phyloP scores from a whole-genome alignment of 306 rosid species.

The Potentilla sterilis region DNA sequence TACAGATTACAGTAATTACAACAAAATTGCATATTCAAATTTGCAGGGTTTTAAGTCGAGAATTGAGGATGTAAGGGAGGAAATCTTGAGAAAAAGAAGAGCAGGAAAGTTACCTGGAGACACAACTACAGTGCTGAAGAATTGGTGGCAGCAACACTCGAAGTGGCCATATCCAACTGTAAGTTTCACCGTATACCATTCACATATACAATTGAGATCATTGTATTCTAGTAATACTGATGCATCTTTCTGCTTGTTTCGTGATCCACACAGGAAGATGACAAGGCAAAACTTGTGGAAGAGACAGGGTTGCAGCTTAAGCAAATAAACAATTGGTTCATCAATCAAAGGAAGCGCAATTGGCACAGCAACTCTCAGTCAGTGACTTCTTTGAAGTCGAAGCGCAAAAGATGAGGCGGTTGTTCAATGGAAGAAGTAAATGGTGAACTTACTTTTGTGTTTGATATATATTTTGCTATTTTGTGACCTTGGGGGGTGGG shows the following conservation, averaged over 20 bases:
- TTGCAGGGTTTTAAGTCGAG: constrained; percentile 89
- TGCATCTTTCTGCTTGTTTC: background rate
- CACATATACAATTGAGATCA: background rate
- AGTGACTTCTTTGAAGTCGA: constrained; percentile 86
- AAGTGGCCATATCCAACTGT: constrained; percentile 99
- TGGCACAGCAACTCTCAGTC: constrained; percentile 98
- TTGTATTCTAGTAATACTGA: background rate
- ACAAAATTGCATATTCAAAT: background rate
- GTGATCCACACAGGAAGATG: constrained; percentile 67
- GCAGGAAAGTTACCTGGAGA: constrained; percentile 98
- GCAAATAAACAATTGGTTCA: constrained; percentile 98
- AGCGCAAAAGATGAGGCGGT: constrained; percentile 75
- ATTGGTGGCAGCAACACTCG: constrained; percentile 98
- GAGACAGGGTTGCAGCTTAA: constrained; percentile 99
- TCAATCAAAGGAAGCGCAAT: constrained; percentile 94
- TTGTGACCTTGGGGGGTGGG: constrained; percentile 15
- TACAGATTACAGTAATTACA: background rate
- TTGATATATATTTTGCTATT: constrained; percentile 10
- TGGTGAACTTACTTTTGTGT: constrained; percentile 34
- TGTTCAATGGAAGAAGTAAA: constrained; percentile 6
- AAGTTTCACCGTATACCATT: constrained; percentile 24
- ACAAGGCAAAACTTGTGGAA: constrained; percentile 97
- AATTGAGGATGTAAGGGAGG: constrained; percentile 98
- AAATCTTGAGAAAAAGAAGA: constrained; percentile 90
- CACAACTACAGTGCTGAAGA: constrained; percentile 90